Percentiles rank a stretch among this genome's conserved stretches.
Evolutionary conservation across 2,329 filamentous ascomycete species (phyloP).

Genomic region (Shiraia sp.): DNA sequence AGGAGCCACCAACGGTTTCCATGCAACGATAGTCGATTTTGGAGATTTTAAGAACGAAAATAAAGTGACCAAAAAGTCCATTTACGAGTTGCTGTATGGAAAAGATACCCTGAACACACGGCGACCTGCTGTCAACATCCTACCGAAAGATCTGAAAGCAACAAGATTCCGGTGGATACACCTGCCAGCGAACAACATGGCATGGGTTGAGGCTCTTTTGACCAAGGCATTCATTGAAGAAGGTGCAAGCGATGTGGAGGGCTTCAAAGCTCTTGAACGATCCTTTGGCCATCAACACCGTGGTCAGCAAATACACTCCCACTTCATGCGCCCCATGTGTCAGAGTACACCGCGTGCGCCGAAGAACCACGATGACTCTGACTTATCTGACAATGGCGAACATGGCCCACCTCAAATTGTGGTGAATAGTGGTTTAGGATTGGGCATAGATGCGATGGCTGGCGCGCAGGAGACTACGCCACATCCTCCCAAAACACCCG

Average conservation of each 20-base stretch:
- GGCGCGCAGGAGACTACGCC: slow-evolving; percentile 22
- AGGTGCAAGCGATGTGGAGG: slow-evolving; percentile 63
- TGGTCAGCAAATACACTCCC: slow-evolving; percentile 61
- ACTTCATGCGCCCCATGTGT: slow-evolving; percentile 65
- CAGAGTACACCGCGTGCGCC: slow-evolving; percentile 50
- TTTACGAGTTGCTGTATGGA: slow-evolving; percentile 43
- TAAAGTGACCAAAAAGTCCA: slow-evolving; percentile 33
- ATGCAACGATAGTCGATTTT: slow-evolving; percentile 47
- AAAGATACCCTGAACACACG: slow-evolving; percentile 36
- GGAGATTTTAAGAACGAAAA: slow-evolving; percentile 43
- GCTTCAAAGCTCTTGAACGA: slow-evolving; percentile 65
- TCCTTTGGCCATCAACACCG: slow-evolving; percentile 66
- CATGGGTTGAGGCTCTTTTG: slow-evolving; percentile 66
- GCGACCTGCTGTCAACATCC: slow-evolving; percentile 41
- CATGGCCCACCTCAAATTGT: slow-evolving; percentile 34
- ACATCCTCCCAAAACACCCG: slow-evolving; percentile 24
- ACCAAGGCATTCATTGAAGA: slow-evolving; percentile 68
- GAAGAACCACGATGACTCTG: slow-evolving; percentile 36
- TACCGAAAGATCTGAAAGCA: slow-evolving; percentile 46
- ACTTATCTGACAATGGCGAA: slow-evolving; percentile 38
- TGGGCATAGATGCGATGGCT: slow-evolving; percentile 28
- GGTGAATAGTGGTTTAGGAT: slow-evolving; percentile 26
- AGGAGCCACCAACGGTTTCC: slow-evolving; percentile 43
- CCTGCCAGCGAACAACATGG: slow-evolving; percentile 56
- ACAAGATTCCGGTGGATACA: slow-evolving; percentile 53